Evolutionary conservation across 352 stramenopile species (phyloP), one percentile per base, ranked within the genome.

Genomic region (Phytophthora niederhauseri): DNA sequence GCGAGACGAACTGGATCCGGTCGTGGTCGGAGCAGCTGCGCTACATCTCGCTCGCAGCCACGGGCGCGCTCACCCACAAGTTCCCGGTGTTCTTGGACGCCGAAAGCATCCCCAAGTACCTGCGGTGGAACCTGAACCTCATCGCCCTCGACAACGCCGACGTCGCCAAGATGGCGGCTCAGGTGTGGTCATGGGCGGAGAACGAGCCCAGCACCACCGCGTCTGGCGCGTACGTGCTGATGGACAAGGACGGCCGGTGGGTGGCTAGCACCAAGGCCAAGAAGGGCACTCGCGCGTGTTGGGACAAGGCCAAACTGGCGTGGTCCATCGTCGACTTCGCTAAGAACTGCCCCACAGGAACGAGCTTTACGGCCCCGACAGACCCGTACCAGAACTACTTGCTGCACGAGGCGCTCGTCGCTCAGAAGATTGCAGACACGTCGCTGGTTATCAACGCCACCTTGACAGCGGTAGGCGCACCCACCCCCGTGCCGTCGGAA

Each of bases 111-210:
- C 72, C 68, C 34, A 86, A 86, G 51, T 86, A 77, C 57, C 48
- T 89, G 17, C 75, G 81, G 2, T 87, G 79, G 80, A 86, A 88
- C 62, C 24, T 85, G 17, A 87, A 90, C 52, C 65, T 90, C n/a
- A 76, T 92, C 19, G 76, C 78, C 20, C 62, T 81, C 0, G 81
- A 87, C 38, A 73, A 72, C 26, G 56, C 79, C 2, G 81, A 89
- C 34, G 57, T 81, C n/a, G 71, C 82, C 24, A 85, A 87, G 61
- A 84, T 90, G 71, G 60, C 70, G 5, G 75, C 75, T n/a, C 72
- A 82, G 54, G 68, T 85, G 4, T 92, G 83, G 83, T 80, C 73
- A 0, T 92, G 81, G 77, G 78, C 74, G 2, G 72, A 80, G 50
- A 77, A 81, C 9, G 78, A 91, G 49, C 83, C 83, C 1, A 70